phyloP scores from a whole-genome alignment of 1,139 yeast genomes.

The Yamadazyma triangularis region DNA sequence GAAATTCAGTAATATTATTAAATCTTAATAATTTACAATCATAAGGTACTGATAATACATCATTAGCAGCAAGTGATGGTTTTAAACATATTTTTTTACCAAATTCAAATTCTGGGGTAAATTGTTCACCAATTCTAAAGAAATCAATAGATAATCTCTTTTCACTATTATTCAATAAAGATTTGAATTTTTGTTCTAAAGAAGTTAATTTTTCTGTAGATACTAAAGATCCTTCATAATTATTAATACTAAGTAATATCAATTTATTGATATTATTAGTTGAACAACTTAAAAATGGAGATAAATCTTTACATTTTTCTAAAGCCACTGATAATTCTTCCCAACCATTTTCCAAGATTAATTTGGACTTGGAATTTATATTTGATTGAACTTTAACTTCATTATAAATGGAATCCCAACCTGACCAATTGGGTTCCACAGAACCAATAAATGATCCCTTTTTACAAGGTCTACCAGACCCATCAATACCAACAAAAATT shows the following conservation, averaged over 20 bases:
- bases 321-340: conserved; percentile 24
- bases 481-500: conserved; percentile 49
- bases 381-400: conserved; percentile 34
- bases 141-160: conserved; percentile 21
- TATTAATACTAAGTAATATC: conserved; percentile 20
- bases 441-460: conserved; percentile 55
- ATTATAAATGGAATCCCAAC: conserved; percentile 48
- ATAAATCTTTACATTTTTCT: conserved; percentile 28
- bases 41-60: conserved; percentile 13
- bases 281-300: conserved; percentile 22
- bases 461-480: conserved; percentile 25
- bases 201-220: conserved; percentile 3
- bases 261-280: conserved; percentile 22
- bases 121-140: conserved; percentile 20
- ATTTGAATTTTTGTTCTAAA: conserved; percentile 10
- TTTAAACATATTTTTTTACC: conserved; percentile 13
- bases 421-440: conserved; percentile 48
- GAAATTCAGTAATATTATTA: conserved; percentile 15
- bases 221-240: conserved; percentile 8
- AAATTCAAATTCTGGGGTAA: conserved; percentile 15
- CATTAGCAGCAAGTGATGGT: conserved; percentile 12
- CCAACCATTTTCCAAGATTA: conserved; percentile 15
- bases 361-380: conserved; percentile 9
- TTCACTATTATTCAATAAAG: conserved; percentile 9
- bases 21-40: conserved; percentile 20